These are phyloP conservation scores for Zalaria obscura DNA, from an alignment of 2,329 filamentous ascomycete species.

Conservation along the genomic window DNA sequence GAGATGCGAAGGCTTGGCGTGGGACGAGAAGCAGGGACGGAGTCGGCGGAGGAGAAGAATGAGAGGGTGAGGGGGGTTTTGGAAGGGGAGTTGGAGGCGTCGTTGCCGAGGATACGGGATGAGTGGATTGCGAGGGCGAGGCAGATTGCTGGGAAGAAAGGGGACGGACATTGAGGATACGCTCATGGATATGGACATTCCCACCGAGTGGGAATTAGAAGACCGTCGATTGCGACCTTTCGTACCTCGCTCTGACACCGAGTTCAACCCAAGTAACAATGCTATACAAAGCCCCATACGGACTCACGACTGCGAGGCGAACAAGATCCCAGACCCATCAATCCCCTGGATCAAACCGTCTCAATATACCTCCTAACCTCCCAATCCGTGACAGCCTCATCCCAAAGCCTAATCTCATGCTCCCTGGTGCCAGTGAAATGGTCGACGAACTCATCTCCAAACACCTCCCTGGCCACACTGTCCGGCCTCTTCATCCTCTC, in stretches of 20 bases:
- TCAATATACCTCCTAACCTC: constrained; percentile 24
- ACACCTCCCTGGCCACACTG: constrained; percentile 83
- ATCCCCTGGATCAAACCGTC: constrained; percentile 13
- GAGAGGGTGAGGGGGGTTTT: constrained; percentile 4
- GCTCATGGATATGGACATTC: too few relatives aligned
- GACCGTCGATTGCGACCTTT: too few relatives aligned
- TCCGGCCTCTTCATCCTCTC: constrained; percentile 59
- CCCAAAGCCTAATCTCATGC: constrained; percentile 82
- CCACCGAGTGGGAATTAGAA: too few relatives aligned
- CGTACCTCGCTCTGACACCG: too few relatives aligned
- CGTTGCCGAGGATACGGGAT: constrained; percentile 4
- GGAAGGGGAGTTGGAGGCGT: constrained; percentile 5
- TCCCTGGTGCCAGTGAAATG: constrained; percentile 86
- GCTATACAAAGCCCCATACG: too few relatives aligned
- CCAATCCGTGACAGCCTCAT: constrained; percentile 96
- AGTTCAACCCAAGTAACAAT: too few relatives aligned
- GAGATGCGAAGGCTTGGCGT: background rate
- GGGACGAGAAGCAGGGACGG: background rate
- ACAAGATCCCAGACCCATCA: too few relatives aligned
- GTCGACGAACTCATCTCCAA: constrained; percentile 91
- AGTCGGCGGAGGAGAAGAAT: constrained; percentile 1
- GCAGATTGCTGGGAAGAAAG: constrained; percentile 7
- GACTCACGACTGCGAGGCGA: too few relatives aligned
- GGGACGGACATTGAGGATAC: constrained; percentile 5
- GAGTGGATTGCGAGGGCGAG: constrained; percentile 8